These are phyloP conservation scores for Trichoderma orchidacearum DNA, from an alignment of 495 filamentous ascomycete species.

Conservation along the genomic window DNA sequence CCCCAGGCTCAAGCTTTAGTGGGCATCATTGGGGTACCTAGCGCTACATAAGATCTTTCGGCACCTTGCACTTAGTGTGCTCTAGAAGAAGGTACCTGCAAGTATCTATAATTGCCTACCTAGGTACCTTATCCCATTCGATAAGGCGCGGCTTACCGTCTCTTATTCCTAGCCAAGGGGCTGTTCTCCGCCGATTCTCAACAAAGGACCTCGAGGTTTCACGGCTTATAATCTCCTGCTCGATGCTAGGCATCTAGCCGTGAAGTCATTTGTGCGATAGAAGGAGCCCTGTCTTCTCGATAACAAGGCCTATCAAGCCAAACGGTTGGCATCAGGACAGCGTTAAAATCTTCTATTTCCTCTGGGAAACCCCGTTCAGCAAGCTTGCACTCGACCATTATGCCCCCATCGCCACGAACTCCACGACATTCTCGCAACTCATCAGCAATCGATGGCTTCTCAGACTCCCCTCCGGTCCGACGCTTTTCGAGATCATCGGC, in stretches of 20 bases:
- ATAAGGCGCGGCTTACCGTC: background rate
- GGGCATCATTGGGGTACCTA: background rate
- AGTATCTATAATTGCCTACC: no score
- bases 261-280: no score
- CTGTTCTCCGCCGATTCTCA: background rate
- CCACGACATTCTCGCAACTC: conserved; percentile 52
- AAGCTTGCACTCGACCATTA: background rate
- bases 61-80: no score
- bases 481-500: conserved; percentile 30
- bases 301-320: no score
- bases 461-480: conserved; percentile 9
- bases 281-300: no score
- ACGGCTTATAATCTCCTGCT: background rate
- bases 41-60: background rate
- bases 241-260: background rate
- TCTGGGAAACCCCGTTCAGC: background rate
- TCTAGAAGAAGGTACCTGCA: background rate
- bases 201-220: background rate
- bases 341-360: no score
- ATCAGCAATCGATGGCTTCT: conserved; percentile 31
- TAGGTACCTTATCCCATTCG: background rate
- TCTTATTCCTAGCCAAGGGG: background rate
- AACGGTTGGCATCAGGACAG: no score
- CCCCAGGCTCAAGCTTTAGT: background rate
- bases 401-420: conserved; percentile 41